These are phyloP conservation scores for Geotrichum candidum DNA, from an alignment of 1,139 yeast genomes.

Conservation along the genomic window DNA sequence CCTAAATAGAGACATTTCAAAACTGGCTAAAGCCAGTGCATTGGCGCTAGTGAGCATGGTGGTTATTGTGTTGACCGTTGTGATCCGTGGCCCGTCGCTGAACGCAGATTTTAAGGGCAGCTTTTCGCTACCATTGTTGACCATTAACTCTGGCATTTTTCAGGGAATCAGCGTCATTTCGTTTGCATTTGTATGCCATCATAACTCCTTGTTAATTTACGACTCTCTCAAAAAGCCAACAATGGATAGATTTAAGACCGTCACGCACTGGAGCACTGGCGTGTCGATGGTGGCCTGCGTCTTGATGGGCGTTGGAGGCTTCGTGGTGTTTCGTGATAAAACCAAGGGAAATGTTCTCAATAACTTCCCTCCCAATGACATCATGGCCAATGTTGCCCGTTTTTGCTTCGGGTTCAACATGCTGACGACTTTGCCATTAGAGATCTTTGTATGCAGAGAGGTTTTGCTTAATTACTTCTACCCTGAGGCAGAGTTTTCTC, in stretches of 20 bases:
- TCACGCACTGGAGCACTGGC: slow-evolving; percentile 80
- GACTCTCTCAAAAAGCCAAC: slow-evolving; percentile 76
- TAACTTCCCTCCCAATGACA: slow-evolving; percentile 73
- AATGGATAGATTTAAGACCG: slow-evolving; percentile 60
- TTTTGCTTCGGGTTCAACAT: slow-evolving; percentile 89
- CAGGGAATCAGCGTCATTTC: slow-evolving; percentile 90
- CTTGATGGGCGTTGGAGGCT: slow-evolving; percentile 75
- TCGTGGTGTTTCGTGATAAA: slow-evolving; percentile 63
- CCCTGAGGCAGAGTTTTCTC: slow-evolving; percentile 25
- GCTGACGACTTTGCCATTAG: slow-evolving; percentile 90
- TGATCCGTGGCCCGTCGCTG: slow-evolving; percentile 64
- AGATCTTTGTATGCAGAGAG: slow-evolving; percentile 83
- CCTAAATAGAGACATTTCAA: slow-evolving; percentile 71
- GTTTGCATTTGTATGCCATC: slow-evolving; percentile 92
- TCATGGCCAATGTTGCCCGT: slow-evolving; percentile 69
- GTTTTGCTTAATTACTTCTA: slow-evolving; percentile 63
- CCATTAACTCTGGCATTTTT: slow-evolving; percentile 61
- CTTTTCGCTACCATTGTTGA: slow-evolving; percentile 44
- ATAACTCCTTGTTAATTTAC: slow-evolving; percentile 82
- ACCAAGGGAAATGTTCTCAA: slow-evolving; percentile 85
- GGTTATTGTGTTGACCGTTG: slow-evolving; percentile 66
- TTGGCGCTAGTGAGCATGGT: slow-evolving; percentile 82
- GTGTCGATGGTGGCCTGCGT: slow-evolving; percentile 77
- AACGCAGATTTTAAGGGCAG: slow-evolving; percentile 40
- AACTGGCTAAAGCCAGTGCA: slow-evolving; percentile 82